phyloP scores from a whole-genome alignment of 306 rosid species.

The Cucumis cinereus region DNA sequence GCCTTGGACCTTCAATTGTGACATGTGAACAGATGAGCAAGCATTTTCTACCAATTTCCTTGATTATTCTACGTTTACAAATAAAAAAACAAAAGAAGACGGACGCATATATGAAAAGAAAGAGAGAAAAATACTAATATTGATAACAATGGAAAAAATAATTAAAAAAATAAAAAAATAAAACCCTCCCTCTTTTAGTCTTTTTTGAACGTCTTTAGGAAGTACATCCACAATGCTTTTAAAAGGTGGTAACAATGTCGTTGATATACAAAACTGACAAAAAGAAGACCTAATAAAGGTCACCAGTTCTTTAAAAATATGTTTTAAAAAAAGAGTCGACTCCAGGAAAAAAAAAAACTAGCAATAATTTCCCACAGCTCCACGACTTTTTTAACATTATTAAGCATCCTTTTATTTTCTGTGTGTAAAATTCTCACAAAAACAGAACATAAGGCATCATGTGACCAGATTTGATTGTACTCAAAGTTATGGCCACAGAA shows the following conservation, averaged over 20 bases:
- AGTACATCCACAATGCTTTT: neutral
- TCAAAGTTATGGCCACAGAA: too few relatives aligned
- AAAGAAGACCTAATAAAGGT: neutral
- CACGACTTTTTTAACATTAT: neutral
- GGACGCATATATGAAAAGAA: neutral
- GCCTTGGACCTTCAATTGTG: slow-evolving; percentile 22
- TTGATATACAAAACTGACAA: neutral
- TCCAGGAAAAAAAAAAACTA: neutral
- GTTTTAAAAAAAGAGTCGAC: neutral
- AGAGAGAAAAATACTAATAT: too few relatives aligned
- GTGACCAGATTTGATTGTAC: neutral
- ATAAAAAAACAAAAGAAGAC: neutral
- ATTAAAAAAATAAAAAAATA: too few relatives aligned
- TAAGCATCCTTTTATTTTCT: neutral
- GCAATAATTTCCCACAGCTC: neutral
- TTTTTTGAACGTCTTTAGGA: neutral
- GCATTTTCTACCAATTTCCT: neutral
- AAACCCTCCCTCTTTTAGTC: neutral
- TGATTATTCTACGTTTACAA: neutral
- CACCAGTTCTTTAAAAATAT: neutral
- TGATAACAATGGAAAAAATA: neutral
- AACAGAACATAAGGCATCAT: neutral
- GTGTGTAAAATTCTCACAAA: neutral
- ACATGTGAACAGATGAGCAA: slow-evolving; percentile 26
- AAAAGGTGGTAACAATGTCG: neutral